Conservation (phyloP, 768 basidiomycete genomes). For the Suillus decipiens region DNA sequence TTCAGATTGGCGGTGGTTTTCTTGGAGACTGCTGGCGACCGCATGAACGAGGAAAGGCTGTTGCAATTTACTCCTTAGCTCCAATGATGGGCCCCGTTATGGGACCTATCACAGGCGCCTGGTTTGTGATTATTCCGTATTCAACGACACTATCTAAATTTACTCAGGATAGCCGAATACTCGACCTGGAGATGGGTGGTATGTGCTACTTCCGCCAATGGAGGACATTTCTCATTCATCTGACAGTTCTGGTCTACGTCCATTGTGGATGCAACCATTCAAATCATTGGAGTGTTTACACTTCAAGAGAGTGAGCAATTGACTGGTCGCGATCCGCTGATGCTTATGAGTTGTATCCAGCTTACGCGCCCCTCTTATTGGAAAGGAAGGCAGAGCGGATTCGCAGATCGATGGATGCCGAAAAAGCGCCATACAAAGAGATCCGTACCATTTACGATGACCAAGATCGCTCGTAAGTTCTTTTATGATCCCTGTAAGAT, state of each 20-base stretch:
- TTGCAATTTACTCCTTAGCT: slow-evolving; percentile 64
- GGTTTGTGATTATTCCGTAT: slow-evolving; percentile 33
- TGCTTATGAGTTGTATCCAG: slow-evolving; percentile 10
- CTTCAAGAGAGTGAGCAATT: slow-evolving; percentile 61
- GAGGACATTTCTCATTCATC: not conserved
- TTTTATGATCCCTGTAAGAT: not conserved
- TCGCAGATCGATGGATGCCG: slow-evolving; percentile 44
- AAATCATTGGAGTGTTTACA: slow-evolving; percentile 55
- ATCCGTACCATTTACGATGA: slow-evolving; percentile 53
- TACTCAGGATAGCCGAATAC: slow-evolving; percentile 49
- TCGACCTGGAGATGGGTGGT: slow-evolving; percentile 77
- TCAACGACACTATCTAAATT: not conserved
- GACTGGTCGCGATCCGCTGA: slow-evolving; percentile 18
- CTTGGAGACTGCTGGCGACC: slow-evolving; percentile 61
- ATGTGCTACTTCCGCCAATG: slow-evolving; percentile 21
- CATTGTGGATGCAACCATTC: slow-evolving; percentile 55
- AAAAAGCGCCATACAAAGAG: slow-evolving; percentile 40
- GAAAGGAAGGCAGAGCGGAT: slow-evolving; percentile 54
- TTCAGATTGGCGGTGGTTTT: slow-evolving; percentile 64
- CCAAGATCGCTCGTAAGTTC: slow-evolving; percentile 45
- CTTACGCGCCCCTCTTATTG: slow-evolving; percentile 35
- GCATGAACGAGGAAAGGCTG: slow-evolving; percentile 64
- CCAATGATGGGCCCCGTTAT: slow-evolving; percentile 66
- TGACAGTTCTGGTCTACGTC: slow-evolving; percentile 66
- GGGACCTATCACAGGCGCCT: slow-evolving; percentile 64